Evolutionary conservation across 2,329 filamentous ascomycete species (phyloP).

Genomic region (Herpomyces periplanetae): DNA sequence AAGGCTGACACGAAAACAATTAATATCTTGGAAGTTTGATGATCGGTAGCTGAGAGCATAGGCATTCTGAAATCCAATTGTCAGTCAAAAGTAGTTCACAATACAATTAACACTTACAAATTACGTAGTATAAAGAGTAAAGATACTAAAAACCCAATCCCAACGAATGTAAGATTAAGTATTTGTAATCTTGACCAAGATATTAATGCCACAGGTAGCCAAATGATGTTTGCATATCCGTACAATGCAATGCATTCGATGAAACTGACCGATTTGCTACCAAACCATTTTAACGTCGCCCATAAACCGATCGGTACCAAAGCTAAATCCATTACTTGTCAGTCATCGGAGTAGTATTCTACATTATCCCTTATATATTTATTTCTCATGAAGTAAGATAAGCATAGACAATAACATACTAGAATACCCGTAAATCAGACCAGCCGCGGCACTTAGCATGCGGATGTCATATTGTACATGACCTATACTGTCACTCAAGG

Average conservation of each 20-base stretch:
- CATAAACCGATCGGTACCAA: slow-evolving; percentile 53
- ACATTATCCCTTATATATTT: neutral
- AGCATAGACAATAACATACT: too few species aligned
- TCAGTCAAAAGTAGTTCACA: neutral
- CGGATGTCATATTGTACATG: slow-evolving; percentile 73
- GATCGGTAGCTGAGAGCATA: slow-evolving; percentile 63
- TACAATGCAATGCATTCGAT: slow-evolving; percentile 86
- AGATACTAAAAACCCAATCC: slow-evolving; percentile 42
- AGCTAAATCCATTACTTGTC: too few species aligned
- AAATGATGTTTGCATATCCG: slow-evolving; percentile 82
- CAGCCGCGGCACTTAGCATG: slow-evolving; percentile 53
- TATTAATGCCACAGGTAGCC: slow-evolving; percentile 72
- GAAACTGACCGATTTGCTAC: slow-evolving; percentile 61
- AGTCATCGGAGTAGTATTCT: too few species aligned
- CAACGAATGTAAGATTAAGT: slow-evolving; percentile 79
- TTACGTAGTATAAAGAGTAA: slow-evolving; percentile 51
- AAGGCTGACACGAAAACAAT: slow-evolving; percentile 45
- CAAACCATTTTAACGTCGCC: slow-evolving; percentile 70
- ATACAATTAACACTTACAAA: slow-evolving; percentile 14
- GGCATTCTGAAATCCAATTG: slow-evolving; percentile 12
- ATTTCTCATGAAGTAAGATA: slow-evolving; percentile 1
- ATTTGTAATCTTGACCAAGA: slow-evolving; percentile 26
- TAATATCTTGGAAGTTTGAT: slow-evolving; percentile 55
- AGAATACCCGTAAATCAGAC: slow-evolving; percentile 81
- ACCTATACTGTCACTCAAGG: slow-evolving; percentile 18